Percentiles rank a stretch among this genome's conserved stretches.
Conservation (phyloP, 2,329 filamentous ascomycete species). For the Neonectria neomacrospora region DNA sequence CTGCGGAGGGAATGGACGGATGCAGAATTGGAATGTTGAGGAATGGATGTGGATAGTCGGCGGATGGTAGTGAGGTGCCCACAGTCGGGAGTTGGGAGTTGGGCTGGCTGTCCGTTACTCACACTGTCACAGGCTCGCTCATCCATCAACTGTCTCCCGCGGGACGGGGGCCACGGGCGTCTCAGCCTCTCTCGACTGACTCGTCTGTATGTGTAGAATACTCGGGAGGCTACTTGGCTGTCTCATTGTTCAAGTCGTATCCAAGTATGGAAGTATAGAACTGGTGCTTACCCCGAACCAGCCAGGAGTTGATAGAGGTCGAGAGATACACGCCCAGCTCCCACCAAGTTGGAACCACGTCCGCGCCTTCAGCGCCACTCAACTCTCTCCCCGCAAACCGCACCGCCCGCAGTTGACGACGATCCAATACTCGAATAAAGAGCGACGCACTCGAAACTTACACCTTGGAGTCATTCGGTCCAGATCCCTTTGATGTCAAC, state of each 20-base stretch:
- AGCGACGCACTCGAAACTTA: neutral
- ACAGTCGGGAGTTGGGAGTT: neutral
- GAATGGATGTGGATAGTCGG: neutral
- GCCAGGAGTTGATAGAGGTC: no score
- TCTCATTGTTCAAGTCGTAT: neutral
- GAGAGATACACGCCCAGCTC: neutral
- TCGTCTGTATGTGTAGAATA: neutral
- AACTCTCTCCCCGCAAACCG: neutral
- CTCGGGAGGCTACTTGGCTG: slow-evolving; percentile 1
- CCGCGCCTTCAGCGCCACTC: neutral
- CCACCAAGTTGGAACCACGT: neutral
- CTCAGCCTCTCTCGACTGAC: neutral
- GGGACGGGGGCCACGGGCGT: neutral
- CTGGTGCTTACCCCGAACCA: neutral
- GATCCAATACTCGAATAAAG: neutral
- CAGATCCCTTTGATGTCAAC: neutral
- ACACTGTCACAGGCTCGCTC: no score
- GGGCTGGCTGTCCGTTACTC: neutral
- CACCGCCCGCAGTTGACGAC: neutral
- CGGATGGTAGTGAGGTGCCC: neutral
- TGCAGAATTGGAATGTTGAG: neutral
- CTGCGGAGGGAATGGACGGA: neutral
- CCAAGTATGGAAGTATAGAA: neutral
- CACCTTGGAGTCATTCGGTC: no score
- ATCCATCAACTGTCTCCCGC: neutral